Percentiles rank a stretch among this genome's conserved stretches.
Evolutionary conservation across 106 monocot species (phyloP).

Genomic region (Hemerocallis citrina): DNA sequence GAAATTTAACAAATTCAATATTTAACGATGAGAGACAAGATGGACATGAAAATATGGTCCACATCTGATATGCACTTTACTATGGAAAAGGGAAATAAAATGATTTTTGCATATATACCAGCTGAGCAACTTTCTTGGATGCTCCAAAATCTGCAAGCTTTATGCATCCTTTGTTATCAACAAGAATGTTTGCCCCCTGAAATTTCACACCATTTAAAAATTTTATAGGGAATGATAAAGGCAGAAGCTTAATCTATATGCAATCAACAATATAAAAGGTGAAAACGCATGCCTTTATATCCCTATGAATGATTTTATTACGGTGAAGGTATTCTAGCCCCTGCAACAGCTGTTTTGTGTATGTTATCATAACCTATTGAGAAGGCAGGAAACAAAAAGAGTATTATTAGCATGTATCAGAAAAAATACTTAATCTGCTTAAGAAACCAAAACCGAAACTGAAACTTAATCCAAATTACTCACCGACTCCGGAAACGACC

Average conservation of each 20-base stretch:
- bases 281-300: conserved; percentile 54
- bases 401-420: background rate
- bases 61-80: too few species aligned
- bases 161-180: conserved; percentile 94
- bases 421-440: background rate
- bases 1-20: background rate
- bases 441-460: background rate
- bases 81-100: too few species aligned
- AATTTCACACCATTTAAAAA: background rate
- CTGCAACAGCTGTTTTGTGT: conserved; percentile 73
- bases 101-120: conserved; percentile 28
- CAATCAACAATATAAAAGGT: background rate
- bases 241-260: background rate
- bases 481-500: conserved; percentile 89
- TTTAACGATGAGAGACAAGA: background rate
- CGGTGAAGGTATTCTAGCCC: conserved; percentile 91
- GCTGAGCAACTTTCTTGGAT: conserved; percentile 84
- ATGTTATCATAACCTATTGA: conserved; percentile 77
- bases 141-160: conserved; percentile 96
- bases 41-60: too few species aligned
- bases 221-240: background rate
- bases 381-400: background rate
- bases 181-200: conserved; percentile 91
- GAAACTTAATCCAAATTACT: too few species aligned
- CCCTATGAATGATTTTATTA: conserved; percentile 87